Conservation (phyloP, 257 asterid genomes). For the Jacaranda mimosifolia region DNA sequence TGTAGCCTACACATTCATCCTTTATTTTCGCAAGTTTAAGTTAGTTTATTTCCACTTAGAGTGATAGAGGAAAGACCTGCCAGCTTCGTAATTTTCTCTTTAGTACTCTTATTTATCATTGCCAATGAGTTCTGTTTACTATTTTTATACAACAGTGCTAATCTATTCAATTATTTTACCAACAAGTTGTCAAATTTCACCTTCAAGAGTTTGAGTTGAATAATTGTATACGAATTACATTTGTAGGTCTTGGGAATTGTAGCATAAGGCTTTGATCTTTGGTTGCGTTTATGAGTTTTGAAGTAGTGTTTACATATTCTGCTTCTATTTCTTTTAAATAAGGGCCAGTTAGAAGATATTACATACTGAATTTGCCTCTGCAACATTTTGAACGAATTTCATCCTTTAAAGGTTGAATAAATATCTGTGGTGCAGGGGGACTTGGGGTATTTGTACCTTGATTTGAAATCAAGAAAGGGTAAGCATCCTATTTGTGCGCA, state of each 20-base stretch:
- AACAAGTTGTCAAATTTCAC: not conserved
- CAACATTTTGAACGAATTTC: constrained; percentile 33
- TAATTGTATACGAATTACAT: not conserved
- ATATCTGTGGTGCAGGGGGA: constrained; percentile 73
- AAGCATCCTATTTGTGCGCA: constrained; percentile 96
- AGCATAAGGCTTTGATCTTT: constrained; percentile 3
- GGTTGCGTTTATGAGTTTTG: not conserved
- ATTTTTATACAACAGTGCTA: not conserved
- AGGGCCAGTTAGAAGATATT: not conserved
- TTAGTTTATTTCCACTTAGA: not conserved
- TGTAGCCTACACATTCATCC: not conserved
- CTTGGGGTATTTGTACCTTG: constrained; percentile 91
- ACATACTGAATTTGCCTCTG: constrained; percentile 7
- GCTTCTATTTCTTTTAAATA: not conserved
- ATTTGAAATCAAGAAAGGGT: constrained; percentile 82
- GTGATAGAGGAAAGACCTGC: constrained; percentile 19
- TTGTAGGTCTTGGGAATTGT: not conserved
- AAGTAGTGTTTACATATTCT: constrained; percentile 2
- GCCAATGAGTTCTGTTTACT: not conserved
- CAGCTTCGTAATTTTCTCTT: constrained; percentile 3
- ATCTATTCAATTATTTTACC: constrained; percentile 10
- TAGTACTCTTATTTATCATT: not conserved
- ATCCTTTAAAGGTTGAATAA: constrained; percentile 39
- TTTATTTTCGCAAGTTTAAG: not conserved
- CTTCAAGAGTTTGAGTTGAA: not conserved